A percentile compares a stretch with the other conserved stretches of the same genome.
Conservation (phyloP, 139 green algal genomes). For the Chlamydomonas incerta region DNA sequence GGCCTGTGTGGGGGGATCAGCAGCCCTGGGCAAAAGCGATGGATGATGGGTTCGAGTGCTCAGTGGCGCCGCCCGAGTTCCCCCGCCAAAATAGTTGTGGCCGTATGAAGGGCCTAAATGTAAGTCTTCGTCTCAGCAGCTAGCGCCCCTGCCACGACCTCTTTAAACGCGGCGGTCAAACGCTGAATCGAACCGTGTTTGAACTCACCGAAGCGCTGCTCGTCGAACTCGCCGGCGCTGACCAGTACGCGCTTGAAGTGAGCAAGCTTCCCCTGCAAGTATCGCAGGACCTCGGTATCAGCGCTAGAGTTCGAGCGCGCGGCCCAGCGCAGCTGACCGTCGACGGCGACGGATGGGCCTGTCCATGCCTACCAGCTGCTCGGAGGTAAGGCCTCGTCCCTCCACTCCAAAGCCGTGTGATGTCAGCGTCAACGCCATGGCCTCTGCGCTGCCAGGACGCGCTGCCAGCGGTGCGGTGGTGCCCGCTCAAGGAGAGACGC, state of each 20-base stretch:
- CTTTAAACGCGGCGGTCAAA: no score
- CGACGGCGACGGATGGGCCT: no score
- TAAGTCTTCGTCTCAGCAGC: no score
- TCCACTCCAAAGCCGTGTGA: not conserved
- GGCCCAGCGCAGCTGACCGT: no score
- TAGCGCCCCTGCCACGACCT: no score
- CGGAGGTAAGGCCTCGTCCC: not conserved
- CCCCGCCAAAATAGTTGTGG: no score
- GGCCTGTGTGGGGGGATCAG: no score
- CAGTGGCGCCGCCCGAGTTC: no score
- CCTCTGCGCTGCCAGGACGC: no score
- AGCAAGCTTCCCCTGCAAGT: not conserved
- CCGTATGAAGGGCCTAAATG: no score
- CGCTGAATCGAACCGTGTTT: constrained; percentile 9
- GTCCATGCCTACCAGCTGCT: constrained; percentile 13
- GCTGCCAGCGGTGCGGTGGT: not conserved
- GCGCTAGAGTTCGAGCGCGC: not conserved
- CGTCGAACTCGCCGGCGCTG: not conserved
- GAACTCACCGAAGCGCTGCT: constrained; percentile 2
- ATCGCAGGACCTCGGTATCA: not conserved
- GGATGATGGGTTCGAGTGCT: no score
- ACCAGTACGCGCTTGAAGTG: not conserved
- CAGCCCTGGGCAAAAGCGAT: no score
- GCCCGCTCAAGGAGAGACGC: not conserved
- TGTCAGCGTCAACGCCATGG: not conserved